Percentiles rank a stretch among this genome's conserved stretches.
Evolutionary conservation across 2,329 filamentous ascomycete species (phyloP).

Genomic region (Achaetomium macrosporum): DNA sequence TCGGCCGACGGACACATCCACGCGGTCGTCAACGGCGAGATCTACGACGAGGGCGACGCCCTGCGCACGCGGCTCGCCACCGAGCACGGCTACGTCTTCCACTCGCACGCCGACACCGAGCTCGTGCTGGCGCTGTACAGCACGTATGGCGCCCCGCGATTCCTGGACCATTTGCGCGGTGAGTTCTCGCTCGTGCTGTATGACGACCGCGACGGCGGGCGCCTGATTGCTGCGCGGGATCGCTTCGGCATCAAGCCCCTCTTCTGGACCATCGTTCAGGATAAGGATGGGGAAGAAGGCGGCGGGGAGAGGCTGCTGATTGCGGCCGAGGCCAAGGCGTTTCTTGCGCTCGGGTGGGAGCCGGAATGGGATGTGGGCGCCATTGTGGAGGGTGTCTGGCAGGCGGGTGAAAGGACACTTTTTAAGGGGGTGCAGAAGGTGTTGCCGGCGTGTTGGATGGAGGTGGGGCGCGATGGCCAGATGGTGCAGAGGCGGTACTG

Average conservation of each 20-base stretch:
- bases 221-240: slow-evolving; percentile 45
- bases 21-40: slow-evolving; percentile 54
- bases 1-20: slow-evolving; percentile 37
- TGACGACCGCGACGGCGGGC: slow-evolving; percentile 36
- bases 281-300: not conserved
- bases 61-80: slow-evolving; percentile 34
- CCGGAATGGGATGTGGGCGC: slow-evolving; percentile 48
- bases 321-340: slow-evolving; percentile 49
- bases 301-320: slow-evolving; percentile 34
- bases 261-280: slow-evolving; percentile 40
- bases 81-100: slow-evolving; percentile 38
- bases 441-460: slow-evolving; percentile 40
- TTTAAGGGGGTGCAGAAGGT: slow-evolving; percentile 45
- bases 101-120: slow-evolving; percentile 44
- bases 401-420: slow-evolving; percentile 40
- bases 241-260: slow-evolving; percentile 54
- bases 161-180: slow-evolving; percentile 41
- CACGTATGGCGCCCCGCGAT: slow-evolving; percentile 36
- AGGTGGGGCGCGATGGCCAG: slow-evolving; percentile 30
- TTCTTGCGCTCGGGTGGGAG: slow-evolving; percentile 44
- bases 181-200: slow-evolving; percentile 51
- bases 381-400: slow-evolving; percentile 39
- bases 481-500: slow-evolving; percentile 43
- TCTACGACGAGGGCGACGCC: slow-evolving; percentile 46
- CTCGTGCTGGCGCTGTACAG: slow-evolving; percentile 48